Evolutionary conservation across 805 yeast species (phyloP), one percentile per base, ranked within the genome.

Genomic region (Ogataea pilisensis): DNA sequence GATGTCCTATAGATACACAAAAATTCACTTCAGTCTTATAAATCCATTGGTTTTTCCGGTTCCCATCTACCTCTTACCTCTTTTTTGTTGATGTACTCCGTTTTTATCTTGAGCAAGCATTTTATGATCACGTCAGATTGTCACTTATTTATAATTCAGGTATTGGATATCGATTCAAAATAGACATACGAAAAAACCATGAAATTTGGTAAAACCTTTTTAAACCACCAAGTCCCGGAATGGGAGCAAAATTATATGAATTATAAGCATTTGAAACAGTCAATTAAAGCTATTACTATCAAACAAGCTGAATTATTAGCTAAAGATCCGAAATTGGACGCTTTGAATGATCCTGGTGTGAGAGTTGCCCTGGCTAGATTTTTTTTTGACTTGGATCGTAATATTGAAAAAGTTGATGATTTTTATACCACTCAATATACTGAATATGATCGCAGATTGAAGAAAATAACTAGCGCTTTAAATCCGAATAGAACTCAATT

Each of bases 141-240:
- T n/a, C n/a, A n/a, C n/a, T n/a, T n/a, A n/a, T n/a, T n/a, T n/a
- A n/a, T n/a, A n/a, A n/a, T n/a, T n/a, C n/a, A n/a, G n/a, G n/a
- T n/a, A n/a, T n/a, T n/a, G 11, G 11, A 22, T 22, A 22, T 22
- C 26, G 11, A 22, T 8, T 22, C 7, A 22, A 8, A 22, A 11
- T 7, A n/a, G 5, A n/a, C 13, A 27, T 6, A 6, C 8, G 6
- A 13, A n/a, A 27, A 27, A 8, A 29, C n/a, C n/a, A 84, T 84
- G 91, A 84, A 84, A 70, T 86, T 85, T 60, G 95, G 91, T 21
- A 86, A 85, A 61, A 83, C 87, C 22, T 70, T 86, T 50, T 66
- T 79, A 25, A 71, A 85, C 35, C 95, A 91, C 64, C 95, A 89
- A 69, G 88, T 90, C 42, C 97, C 97, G 3, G 96, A 89, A 64